These are phyloP conservation scores for Trametes cingulata DNA, from an alignment of 768 basidiomycete genomes.

Conservation along the genomic window DNA sequence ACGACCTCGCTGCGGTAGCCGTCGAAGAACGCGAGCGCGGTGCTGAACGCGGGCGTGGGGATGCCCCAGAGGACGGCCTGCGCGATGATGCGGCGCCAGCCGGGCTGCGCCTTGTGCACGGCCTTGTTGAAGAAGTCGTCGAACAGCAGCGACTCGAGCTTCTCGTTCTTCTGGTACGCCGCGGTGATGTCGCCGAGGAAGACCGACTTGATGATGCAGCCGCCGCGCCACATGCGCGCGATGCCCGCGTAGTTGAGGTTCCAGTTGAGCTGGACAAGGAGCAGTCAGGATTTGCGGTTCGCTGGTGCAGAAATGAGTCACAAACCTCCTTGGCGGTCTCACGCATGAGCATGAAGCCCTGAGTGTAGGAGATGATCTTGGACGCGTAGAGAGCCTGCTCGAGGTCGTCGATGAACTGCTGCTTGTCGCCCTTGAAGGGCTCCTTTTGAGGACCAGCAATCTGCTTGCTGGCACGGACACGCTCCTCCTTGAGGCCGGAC, in stretches of 20 bases:
- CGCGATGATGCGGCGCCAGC: constrained; percentile 96
- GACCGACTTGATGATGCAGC: constrained; percentile 96
- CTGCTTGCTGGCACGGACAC: constrained; percentile 87
- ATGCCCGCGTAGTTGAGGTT: constrained; percentile 97
- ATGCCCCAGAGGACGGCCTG: constrained; percentile 98
- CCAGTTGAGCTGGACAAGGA: constrained; percentile 66
- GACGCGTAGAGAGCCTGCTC: constrained; percentile 99
- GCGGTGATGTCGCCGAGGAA: constrained; percentile 92
- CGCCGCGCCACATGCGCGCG: constrained; percentile 99
- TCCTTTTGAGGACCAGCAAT: constrained; percentile 91
- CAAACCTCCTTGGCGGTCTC: constrained; percentile 91
- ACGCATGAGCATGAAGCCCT: constrained; percentile 99
- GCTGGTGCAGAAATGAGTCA: background rate
- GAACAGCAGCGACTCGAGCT: constrained; percentile 91
- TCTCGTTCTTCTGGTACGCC: constrained; percentile 82
- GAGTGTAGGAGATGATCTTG: constrained; percentile 99
- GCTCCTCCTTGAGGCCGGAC: constrained; percentile 96
- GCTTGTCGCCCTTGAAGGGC: constrained; percentile 95
- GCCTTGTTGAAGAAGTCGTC: constrained; percentile 99
- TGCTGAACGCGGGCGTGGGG: constrained; percentile 96
- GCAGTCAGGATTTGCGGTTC: background rate
- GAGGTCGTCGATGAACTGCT: constrained; percentile 98
- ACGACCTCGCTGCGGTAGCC: constrained; percentile 96
- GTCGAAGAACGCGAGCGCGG: constrained; percentile 97
- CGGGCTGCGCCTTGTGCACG: constrained; percentile 91